phyloP scores from a whole-genome alignment of 2,329 filamentous ascomycete species.

The Xylaria polymorpha region DNA sequence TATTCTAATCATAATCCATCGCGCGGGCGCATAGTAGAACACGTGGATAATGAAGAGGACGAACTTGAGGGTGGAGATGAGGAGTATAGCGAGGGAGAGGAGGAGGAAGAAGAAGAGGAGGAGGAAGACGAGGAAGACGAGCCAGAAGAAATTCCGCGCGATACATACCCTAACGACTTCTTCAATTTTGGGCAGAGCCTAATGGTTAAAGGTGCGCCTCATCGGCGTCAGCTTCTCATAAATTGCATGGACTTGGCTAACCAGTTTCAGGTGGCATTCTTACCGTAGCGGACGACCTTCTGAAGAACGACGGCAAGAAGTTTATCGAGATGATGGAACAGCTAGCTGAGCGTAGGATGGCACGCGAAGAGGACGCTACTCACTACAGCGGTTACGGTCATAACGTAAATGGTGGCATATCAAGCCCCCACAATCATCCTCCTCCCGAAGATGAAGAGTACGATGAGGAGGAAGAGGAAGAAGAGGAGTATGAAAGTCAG shows the following conservation, averaged over 20 bases:
- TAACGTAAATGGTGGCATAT: conserved; percentile 69
- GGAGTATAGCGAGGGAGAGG: conserved; percentile 61
- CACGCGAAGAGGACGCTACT: conserved; percentile 89
- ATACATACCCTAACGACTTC: conserved; percentile 82
- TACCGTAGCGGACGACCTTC: conserved; percentile 96
- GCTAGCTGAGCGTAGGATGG: conserved; percentile 95
- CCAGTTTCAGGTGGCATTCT: conserved; percentile 86
- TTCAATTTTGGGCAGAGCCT: conserved; percentile 98
- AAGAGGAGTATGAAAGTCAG: conserved; percentile 71
- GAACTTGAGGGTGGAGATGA: conserved; percentile 66
- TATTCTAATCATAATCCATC: conserved; percentile 76
- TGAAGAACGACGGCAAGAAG: conserved; percentile 99
- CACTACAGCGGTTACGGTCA: conserved; percentile 69
- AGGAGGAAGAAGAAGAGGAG: conserved; percentile 60
- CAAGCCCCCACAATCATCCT: conserved; percentile 74
- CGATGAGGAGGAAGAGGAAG: conserved; percentile 71
- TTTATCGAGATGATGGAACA: conserved; percentile 99
- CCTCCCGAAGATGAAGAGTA: conserved; percentile 81
- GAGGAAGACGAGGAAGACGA: conserved; percentile 66
- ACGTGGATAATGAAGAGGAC: conserved; percentile 67
- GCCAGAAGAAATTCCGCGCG: conserved; percentile 66
- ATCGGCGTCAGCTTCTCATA: conserved; percentile 36
- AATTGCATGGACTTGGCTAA: conserved; percentile 47
- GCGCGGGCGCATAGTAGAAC: conserved; percentile 78
- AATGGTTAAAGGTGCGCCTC: conserved; percentile 81